phyloP scores from a whole-genome alignment of 2,329 filamentous ascomycete genomes.

The Hypoxylon sp. region DNA sequence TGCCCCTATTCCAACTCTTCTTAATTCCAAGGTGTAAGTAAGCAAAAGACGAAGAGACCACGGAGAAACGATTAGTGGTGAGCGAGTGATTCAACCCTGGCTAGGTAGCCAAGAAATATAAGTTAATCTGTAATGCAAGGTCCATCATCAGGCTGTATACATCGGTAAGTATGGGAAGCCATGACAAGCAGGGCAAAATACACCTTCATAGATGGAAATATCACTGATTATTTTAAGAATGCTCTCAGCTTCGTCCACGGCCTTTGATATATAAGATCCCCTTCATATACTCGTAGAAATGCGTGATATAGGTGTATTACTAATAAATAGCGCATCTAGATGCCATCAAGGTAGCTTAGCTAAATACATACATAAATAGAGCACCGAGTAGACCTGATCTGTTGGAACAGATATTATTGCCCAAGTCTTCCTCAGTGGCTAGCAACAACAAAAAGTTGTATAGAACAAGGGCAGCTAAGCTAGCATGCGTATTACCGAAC shows the following conservation, averaged over 20 bases:
- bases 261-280: neutral
- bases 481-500: neutral
- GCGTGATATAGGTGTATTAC: neutral
- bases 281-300: neutral
- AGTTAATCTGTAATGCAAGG: neutral
- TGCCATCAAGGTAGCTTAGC: neutral
- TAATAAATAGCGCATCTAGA: slow-evolving; percentile 2
- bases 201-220: neutral
- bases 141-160: neutral
- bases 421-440: neutral
- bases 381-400: neutral
- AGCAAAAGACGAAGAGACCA: neutral
- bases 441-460: neutral
- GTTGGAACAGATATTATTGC: neutral
- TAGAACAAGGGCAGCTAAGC: neutral
- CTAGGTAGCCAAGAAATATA: neutral
- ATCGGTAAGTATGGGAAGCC: neutral
- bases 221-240: neutral
- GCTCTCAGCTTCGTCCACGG: neutral
- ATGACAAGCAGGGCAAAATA: neutral
- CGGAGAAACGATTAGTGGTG: neutral
- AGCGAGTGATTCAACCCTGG: neutral
- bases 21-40: neutral
- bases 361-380: neutral
- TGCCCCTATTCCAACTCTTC: neutral